Base-by-base conservation (phyloP, 768 basidiomycete species). In the Amanita rimosa region DNA sequence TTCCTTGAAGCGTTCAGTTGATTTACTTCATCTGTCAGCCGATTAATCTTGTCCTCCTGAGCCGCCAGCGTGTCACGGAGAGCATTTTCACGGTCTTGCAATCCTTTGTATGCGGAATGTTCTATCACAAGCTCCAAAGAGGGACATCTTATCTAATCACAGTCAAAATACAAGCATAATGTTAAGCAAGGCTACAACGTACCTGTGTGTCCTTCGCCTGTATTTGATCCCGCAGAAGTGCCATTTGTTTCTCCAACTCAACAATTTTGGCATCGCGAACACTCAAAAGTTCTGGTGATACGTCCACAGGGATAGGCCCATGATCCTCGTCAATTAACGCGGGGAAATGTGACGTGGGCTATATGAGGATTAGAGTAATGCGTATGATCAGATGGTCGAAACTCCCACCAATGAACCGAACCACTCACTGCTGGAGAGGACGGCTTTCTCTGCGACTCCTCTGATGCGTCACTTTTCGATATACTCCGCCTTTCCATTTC, bases 391-490 rank as follows among this genome's bases (percentile, higher is more conserved):
- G 66, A 68, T 60, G 64, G 62, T 63, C 64, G 67, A 67, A 66
- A 69, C 71, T 76, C 79, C 77, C 79, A 81, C 79, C 76, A 75
- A 71, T 74, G 69, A 69, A 73, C 67, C 71, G 67, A 71, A 69
- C 71, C 73, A 83, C 85, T 78, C 75, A 85, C 85, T 70, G 68
- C 73, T 64, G 82, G 78, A 72, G 81, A 75, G 68, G 74, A 77
- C 65, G 74, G 71, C 65, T 68, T 69, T 57, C 61, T 62, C 61
- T 65, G 68, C 54, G 70, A 64, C 65, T 71, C 74, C 70, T 75
- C 75, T 62, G 65, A 65, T 60, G 54, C 58, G 45, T 66, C 71
- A 33, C 60, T 61, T 46, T 60, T 63, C 17, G 58, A 58, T 21
- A 57, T 57, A 43, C 66, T 55, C 48, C 64, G 69, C 19, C 64